These are phyloP conservation scores for Pleodorina starrii DNA, from an alignment of 139 green algal species.

Conservation along the genomic window DNA sequence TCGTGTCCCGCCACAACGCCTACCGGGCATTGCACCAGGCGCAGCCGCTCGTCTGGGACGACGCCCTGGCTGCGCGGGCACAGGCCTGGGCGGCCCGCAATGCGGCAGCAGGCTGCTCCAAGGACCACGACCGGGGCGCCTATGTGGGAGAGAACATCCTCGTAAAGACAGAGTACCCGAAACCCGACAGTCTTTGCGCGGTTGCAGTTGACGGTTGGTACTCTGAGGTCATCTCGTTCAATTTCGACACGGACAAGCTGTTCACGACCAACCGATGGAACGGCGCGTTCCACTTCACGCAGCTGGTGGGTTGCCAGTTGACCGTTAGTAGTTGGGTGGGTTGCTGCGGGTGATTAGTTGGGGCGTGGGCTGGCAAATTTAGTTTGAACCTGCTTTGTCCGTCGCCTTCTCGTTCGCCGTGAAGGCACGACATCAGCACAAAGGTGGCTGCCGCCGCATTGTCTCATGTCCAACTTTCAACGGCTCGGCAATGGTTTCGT, in stretches of 20 bases:
- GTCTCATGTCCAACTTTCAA: background rate
- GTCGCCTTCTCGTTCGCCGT: too few species aligned
- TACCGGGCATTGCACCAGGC: background rate
- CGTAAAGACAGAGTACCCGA: background rate
- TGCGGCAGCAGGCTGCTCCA: background rate
- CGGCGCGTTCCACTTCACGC: background rate
- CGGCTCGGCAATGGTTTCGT: background rate
- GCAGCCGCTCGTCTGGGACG: background rate
- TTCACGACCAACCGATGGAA: background rate
- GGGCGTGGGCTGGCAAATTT: too few species aligned
- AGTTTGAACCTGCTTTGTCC: too few species aligned
- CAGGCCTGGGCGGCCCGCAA: background rate
- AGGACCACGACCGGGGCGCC: background rate
- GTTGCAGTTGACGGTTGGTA: constrained; percentile 4
- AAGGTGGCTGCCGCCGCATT: too few species aligned
- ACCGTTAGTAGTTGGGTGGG: background rate
- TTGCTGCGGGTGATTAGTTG: too few species aligned
- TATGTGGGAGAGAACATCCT: background rate
- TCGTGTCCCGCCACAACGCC: background rate
- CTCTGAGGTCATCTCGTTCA: background rate
- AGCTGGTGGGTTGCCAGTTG: background rate
- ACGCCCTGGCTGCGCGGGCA: background rate
- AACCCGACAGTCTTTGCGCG: background rate
- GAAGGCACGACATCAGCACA: too few species aligned
- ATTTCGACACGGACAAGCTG: background rate